Percentiles rank a stretch among this genome's conserved stretches.
Evolutionary conservation across 148 eudicot genomes (phyloP).

Genomic region (Chenopodium album): DNA sequence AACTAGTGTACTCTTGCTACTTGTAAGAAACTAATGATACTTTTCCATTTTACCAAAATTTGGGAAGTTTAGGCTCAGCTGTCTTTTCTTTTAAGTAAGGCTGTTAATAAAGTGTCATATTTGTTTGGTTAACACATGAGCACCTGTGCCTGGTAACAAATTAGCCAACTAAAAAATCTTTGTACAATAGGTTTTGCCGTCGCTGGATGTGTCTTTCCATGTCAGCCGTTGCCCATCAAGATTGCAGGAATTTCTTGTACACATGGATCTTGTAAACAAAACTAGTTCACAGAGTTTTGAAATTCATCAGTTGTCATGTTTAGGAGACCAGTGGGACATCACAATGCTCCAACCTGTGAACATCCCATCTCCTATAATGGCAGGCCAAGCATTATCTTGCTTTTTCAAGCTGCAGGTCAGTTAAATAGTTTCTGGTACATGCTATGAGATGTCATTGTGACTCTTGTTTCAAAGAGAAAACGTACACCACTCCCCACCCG

Average conservation of each 20-base stretch:
- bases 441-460: background rate
- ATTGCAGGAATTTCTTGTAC: conserved; percentile 70
- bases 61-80: background rate
- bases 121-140: background rate
- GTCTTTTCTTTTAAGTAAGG: conserved; percentile 3
- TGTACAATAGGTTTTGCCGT: conserved; percentile 67
- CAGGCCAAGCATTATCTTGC: conserved; percentile 87
- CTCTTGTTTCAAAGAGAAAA: background rate
- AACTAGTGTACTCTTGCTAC: background rate
- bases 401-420: conserved; percentile 92
- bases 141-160: background rate
- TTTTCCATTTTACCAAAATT: background rate
- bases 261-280: conserved; percentile 85
- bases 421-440: conserved; percentile 2
- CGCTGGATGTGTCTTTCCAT: conserved; percentile 74
- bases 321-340: conserved; percentile 71
- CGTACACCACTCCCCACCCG: too few relatives aligned
- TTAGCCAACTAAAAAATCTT: background rate
- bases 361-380: conserved; percentile 55
- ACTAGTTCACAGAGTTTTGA: conserved; percentile 70
- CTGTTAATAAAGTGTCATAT: background rate
- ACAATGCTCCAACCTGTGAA: conserved; percentile 68
- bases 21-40: background rate
- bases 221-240: conserved; percentile 72
- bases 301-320: conserved; percentile 80